A percentile compares a stretch with the other conserved stretches of the same genome.
phyloP scores from a whole-genome alignment of 371 early-diverging fungal species.

The Cokeromyces recurvatus region DNA sequence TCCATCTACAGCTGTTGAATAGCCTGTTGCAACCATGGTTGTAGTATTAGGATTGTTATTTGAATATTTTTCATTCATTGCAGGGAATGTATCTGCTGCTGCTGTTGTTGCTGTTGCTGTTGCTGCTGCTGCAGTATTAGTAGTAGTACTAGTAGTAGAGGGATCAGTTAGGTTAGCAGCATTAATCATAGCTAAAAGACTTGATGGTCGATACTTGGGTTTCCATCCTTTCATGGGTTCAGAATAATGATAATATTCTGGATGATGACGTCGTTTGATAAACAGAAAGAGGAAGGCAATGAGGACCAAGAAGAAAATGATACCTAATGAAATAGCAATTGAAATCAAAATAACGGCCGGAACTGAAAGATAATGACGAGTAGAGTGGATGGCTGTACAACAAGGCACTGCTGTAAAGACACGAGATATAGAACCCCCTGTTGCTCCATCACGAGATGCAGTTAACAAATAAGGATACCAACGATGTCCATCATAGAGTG shows the following conservation, averaged over 20 bases:
- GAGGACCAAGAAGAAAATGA: slow-evolving; percentile 59
- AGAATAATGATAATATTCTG: slow-evolving; percentile 7
- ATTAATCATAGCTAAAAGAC: slow-evolving; percentile 11
- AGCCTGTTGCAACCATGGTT: slow-evolving; percentile 8
- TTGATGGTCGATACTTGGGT: slow-evolving; percentile 8
- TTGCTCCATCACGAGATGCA: slow-evolving; percentile 20
- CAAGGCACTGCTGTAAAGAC: slow-evolving; percentile 21
- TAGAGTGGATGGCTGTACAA: slow-evolving; percentile 13
- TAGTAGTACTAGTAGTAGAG: too few relatives aligned
- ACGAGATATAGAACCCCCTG: slow-evolving; percentile 18
- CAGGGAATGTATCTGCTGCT: background rate
- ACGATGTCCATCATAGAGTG: slow-evolving; percentile 55
- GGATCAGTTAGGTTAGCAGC: slow-evolving; percentile 9
- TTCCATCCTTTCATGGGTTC: slow-evolving; percentile 31
- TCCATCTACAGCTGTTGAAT: slow-evolving; percentile 8
- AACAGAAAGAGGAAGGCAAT: slow-evolving; percentile 33
- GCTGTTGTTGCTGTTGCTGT: background rate
- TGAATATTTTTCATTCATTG: background rate
- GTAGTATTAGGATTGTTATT: background rate
- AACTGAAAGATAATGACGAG: slow-evolving; percentile 37
- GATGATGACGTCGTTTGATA: slow-evolving; percentile 18
- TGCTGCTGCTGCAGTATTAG: background rate
- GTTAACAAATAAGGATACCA: slow-evolving; percentile 67
- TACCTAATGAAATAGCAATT: slow-evolving; percentile 64
- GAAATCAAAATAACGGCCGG: slow-evolving; percentile 71